Evolutionary conservation across 2,329 filamentous ascomycete species (phyloP).

Genomic region (Diaporthe sp.): DNA sequence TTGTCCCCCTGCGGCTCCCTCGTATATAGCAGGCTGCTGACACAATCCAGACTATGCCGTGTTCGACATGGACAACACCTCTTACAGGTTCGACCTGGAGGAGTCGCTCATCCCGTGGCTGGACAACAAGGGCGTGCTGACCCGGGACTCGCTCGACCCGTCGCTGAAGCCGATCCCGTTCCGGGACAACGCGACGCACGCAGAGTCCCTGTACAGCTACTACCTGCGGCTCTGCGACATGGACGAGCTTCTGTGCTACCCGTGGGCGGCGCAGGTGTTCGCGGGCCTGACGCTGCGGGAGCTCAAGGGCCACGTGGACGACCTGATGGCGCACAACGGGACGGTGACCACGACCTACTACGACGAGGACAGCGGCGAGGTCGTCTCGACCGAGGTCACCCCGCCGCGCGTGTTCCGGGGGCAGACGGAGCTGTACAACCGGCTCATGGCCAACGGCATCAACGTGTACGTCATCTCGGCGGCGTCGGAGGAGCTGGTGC

Average conservation of each 20-base stretch:
- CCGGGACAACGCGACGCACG: constrained; percentile 49
- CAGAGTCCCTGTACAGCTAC: constrained; percentile 57
- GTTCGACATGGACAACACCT: constrained; percentile 59
- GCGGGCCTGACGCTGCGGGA: constrained; percentile 45
- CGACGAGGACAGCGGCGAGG: constrained; percentile 42
- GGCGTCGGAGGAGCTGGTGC: constrained; percentile 55
- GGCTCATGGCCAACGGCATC: constrained; percentile 54
- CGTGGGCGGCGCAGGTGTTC: constrained; percentile 54
- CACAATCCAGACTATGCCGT: constrained; percentile 45
- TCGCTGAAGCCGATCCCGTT: constrained; percentile 54
- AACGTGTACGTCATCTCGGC: constrained; percentile 55
- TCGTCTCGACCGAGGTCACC: constrained; percentile 43
- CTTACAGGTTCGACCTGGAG: constrained; percentile 53
- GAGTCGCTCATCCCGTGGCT: constrained; percentile 56
- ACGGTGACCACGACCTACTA: constrained; percentile 51
- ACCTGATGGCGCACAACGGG: constrained; percentile 40
- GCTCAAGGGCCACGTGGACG: constrained; percentile 29
- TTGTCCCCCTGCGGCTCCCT: too few relatives aligned
- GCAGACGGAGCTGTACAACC: constrained; percentile 56
- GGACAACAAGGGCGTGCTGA: constrained; percentile 53
- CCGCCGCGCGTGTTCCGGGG: constrained; percentile 51
- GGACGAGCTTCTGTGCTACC: constrained; percentile 54
- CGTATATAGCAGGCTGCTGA: background rate
- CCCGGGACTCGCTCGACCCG: constrained; percentile 52
- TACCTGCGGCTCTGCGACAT: constrained; percentile 55